Base-by-base conservation (phyloP, 1,139 yeast genomes). In the Chernovozyma aurita region DNA sequence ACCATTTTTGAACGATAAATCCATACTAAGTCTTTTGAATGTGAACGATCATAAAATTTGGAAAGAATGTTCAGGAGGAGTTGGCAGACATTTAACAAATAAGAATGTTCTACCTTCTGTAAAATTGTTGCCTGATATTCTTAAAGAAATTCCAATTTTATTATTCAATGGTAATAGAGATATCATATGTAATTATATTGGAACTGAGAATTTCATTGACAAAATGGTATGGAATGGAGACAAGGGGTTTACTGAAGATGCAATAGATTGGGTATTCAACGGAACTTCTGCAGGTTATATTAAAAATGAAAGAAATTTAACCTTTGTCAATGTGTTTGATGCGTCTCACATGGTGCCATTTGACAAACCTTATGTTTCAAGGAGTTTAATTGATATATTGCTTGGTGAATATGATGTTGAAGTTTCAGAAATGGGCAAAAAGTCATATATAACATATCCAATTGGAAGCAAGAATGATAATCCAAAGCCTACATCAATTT, bases 301-400 rank as follows among this genome's bases (percentile, higher is more conserved):
- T 29, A 62, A 64, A 42, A 55, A 50, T 13, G 90, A 80, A 38
- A 72, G 88, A 43, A 86, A 86, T 50, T 65, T 92, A 49, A 85
- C 96, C 0, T 85, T 82, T 55, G 76, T 86, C 21, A 77, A 80
- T 43, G 77, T 90, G 2, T 78, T 65, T 52, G 78, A 86, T 48
- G 77, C 95, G 0, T 82, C 95, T 4, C 98, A 92, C 55, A 92
- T 92, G 99, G 95, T 90, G 17, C 95, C 98, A 1, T 84, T 78
- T 49, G 97, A 92, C 53, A 61, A 76, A 37, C 86, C 95, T 1
- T 77, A 71, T 32, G 68, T 76, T 24, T 74, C 90, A 7, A 68
- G 88, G 46, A 87, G 90, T 22, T 64, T 92, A 34, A 61, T 83
- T 30, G 90, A 83, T 50, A 42, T 76, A 17, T 51, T 70, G 22